phyloP scores from a whole-genome alignment of 1,284 basidiomycete genomes.

The Trametes hirsuta region DNA sequence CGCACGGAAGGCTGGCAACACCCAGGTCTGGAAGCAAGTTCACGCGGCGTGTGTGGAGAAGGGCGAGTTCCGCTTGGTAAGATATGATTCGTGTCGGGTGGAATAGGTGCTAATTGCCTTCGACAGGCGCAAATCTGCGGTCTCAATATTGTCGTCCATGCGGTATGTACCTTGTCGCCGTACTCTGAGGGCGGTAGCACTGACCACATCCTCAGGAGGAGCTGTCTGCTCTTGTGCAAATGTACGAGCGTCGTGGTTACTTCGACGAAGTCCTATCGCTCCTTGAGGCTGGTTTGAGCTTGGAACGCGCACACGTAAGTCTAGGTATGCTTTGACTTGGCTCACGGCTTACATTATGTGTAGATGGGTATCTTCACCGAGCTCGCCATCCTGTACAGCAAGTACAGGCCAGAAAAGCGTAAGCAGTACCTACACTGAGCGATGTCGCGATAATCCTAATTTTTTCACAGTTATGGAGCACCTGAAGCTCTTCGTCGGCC shows the following conservation, averaged over 20 bases:
- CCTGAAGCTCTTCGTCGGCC: conserved; percentile 95
- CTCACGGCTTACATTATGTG: conserved; percentile 3
- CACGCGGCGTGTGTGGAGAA: conserved; percentile 99
- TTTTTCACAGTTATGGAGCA: conserved; percentile 88
- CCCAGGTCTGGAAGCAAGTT: conserved; percentile 99
- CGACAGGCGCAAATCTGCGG: conserved; percentile 93
- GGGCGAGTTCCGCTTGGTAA: conserved; percentile 88
- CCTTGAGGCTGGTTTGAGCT: conserved; percentile 92
- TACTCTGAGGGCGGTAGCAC: neutral
- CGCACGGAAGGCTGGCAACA: conserved; percentile 98
- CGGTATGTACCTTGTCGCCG: conserved; percentile 48
- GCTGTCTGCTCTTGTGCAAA: conserved; percentile 77
- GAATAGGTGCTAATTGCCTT: conserved; percentile 6
- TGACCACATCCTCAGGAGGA: conserved; percentile 70
- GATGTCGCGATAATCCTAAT: neutral
- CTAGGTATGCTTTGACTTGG: neutral
- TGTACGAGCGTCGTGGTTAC: conserved; percentile 91
- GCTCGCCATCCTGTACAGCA: conserved; percentile 93
- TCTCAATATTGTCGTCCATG: conserved; percentile 94
- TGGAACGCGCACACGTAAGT: conserved; percentile 91
- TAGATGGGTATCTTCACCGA: conserved; percentile 96
- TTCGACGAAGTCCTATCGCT: conserved; percentile 94
- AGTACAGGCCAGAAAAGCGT: conserved; percentile 95
- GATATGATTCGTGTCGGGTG: neutral
- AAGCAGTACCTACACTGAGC: conserved; percentile 35